Conservation (phyloP, 2,329 filamentous ascomycete species). For the Dactylellina drechsleri region DNA sequence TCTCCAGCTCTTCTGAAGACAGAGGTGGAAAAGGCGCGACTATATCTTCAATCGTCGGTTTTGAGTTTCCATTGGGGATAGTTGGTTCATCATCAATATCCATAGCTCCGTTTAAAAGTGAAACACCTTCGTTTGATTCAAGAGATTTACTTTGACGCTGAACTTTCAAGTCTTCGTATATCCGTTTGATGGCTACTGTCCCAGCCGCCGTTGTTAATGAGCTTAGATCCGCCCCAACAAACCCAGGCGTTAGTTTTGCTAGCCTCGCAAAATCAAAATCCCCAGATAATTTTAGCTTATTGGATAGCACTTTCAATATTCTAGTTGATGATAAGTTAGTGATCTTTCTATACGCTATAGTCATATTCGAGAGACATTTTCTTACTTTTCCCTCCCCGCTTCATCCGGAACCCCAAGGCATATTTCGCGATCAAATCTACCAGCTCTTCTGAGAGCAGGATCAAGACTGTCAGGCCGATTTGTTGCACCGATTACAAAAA, state of each 20-base stretch:
- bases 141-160: conserved; percentile 61
- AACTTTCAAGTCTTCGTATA: conserved; percentile 67
- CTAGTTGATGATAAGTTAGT: conserved; percentile 26
- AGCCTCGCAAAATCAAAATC: conserved; percentile 79
- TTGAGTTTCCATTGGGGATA: conserved; percentile 16
- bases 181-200: conserved; percentile 72
- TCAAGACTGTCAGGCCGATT: conserved; percentile 89
- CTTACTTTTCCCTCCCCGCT: conserved; percentile 72
- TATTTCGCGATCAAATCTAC: conserved; percentile 83
- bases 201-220: conserved; percentile 75
- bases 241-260: conserved; percentile 87
- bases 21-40: conserved; percentile 40
- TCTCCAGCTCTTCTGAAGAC: conserved; percentile 55
- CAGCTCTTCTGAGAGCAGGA: conserved; percentile 76
- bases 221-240: conserved; percentile 88
- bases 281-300: conserved; percentile 71
- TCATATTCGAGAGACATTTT: neutral
- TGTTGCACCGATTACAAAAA: conserved; percentile 90
- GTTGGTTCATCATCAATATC: conserved; percentile 59
- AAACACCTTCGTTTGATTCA: conserved; percentile 19
- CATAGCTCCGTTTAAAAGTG: conserved; percentile 47
- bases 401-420: conserved; percentile 89
- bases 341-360: neutral
- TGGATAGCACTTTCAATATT: conserved; percentile 79
- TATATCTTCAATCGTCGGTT: conserved; percentile 10